Percentiles rank a stretch among this genome's conserved stretches.
Evolutionary conservation across 108 stramenopile genomes (phyloP).

Genomic region (Cyclotella sp.): DNA sequence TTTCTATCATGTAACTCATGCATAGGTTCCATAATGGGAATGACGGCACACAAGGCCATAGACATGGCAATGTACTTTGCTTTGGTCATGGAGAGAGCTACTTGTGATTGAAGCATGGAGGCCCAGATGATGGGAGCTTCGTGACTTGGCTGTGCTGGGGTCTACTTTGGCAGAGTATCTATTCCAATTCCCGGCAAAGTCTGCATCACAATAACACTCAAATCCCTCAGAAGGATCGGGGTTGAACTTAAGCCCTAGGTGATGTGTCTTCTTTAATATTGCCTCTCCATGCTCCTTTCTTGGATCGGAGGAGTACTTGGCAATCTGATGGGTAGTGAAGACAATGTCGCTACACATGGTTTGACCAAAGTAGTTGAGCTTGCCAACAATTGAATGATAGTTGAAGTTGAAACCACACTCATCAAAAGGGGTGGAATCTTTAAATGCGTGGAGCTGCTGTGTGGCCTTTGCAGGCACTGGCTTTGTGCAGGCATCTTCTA

Average conservation of each 20-base stretch:
- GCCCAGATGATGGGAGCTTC: not conserved
- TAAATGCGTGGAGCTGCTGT: not conserved
- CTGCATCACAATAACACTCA: no score
- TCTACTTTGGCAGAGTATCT: not conserved
- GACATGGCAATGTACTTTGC: conserved; percentile 35
- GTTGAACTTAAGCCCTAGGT: no score
- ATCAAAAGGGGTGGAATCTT: not conserved
- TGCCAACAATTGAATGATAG: conserved; percentile 38
- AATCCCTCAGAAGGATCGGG: conserved; percentile 6
- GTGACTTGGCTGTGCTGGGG: conserved; percentile 29
- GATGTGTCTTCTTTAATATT: no score
- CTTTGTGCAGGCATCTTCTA: not conserved
- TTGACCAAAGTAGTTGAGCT: conserved; percentile 50
- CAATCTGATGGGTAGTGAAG: no score
- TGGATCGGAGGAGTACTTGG: no score
- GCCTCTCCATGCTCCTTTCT: no score
- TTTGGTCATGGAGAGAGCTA: conserved; percentile 15
- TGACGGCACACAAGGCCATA: conserved; percentile 10
- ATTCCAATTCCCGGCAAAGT: conserved; percentile 7
- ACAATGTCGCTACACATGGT: no score
- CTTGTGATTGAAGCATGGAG: conserved; percentile 11
- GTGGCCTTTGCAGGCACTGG: not conserved
- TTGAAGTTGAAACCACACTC: conserved; percentile 38
- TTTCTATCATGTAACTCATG: conserved; percentile 11
- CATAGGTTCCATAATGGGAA: conserved; percentile 16